A percentile compares a stretch with the other conserved stretches of the same genome.
These are phyloP conservation scores for Kwoniella botswanensis DNA, from an alignment of 768 basidiomycete genomes.

Conservation along the genomic window DNA sequence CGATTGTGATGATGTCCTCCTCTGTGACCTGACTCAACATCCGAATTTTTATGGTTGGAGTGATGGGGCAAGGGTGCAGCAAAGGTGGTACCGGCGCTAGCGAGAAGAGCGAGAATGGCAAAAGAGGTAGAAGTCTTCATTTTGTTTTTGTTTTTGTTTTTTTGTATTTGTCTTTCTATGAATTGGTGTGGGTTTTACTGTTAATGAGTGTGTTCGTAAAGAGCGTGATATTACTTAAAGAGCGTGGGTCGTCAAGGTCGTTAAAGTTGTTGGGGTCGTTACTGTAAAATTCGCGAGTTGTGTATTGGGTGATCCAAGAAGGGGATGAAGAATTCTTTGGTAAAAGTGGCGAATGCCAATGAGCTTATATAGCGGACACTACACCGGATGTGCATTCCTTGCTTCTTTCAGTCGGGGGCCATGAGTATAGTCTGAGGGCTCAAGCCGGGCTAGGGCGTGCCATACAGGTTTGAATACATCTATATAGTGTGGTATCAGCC, in stretches of 20 bases:
- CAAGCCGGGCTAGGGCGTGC: not conserved
- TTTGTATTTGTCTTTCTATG: not conserved
- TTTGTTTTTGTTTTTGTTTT: conserved; percentile 8
- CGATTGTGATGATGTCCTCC: not conserved
- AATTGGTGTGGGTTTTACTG: not conserved
- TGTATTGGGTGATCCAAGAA: conserved; percentile 20
- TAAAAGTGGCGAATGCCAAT: not conserved
- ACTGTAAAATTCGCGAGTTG: conserved; percentile 5
- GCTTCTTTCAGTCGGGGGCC: not conserved
- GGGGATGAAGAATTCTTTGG: conserved; percentile 22
- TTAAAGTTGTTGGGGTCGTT: conserved; percentile 12
- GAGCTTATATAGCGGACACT: conserved; percentile 8
- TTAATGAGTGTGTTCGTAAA: conserved; percentile 3
- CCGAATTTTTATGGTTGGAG: not conserved
- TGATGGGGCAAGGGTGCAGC: conserved; percentile 26
- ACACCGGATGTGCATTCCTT: not conserved
- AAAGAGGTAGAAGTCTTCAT: conserved; percentile 36
- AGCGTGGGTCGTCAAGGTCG: conserved; percentile 23
- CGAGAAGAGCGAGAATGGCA: conserved; percentile 33
- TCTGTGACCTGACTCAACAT: not conserved
- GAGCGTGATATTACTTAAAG: conserved; percentile 12
- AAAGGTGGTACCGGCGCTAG: conserved; percentile 19
- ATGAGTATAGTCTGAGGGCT: not conserved
- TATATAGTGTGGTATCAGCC: not conserved
- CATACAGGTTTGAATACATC: not conserved